Evolutionary conservation across 805 yeast genomes (phyloP), one percentile per base, ranked within the genome.

Genomic region (Candida fluviatilis): DNA sequence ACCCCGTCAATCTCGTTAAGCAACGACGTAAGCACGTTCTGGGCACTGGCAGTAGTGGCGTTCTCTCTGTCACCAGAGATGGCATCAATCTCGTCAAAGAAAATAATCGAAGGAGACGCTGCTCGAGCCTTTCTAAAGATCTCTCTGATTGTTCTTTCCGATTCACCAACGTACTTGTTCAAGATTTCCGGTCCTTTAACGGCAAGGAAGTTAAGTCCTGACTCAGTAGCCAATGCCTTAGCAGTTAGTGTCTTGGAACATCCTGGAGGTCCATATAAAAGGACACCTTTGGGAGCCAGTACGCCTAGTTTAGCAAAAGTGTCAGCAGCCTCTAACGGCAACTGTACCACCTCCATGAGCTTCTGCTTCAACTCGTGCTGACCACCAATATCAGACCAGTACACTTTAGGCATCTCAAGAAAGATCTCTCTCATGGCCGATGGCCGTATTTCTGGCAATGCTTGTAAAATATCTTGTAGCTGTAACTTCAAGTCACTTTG

Each of bases 181-280:
- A 91, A 84, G 24, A 91, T 78, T 59, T 91, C 99, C 0, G 99
- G 99, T 1, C 99, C 99, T 58, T 93, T 93, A 5, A 91, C 96
- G 0, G 98, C 96, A 37, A 91, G 60, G 58, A 91, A 91, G 52
- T 91, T 91, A 35, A 91, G 74, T 0, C 97, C 97, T 1, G 96
- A 84, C 61, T 91, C 99, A 0, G 96, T 85, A 0, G 98, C 98
- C 21, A 91, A 64, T 0, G 97, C 97, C 54, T 91, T 91, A 2
- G 97, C 98, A 0, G 95, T 87, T 44, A 91, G 62, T 0, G 99
- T 91, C 53, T 91, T 91, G 8, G 97, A 90, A 65, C 98, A 91
- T 12, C 99, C 99, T 0, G 99, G 98, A 1, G 99, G 99, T 0
- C 99, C 99, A 59, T 93, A 93, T 15, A 93, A 67, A 34, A 93